phyloP scores from a whole-genome alignment of 2,329 filamentous ascomycete species.

The Balansia obtecta region DNA sequence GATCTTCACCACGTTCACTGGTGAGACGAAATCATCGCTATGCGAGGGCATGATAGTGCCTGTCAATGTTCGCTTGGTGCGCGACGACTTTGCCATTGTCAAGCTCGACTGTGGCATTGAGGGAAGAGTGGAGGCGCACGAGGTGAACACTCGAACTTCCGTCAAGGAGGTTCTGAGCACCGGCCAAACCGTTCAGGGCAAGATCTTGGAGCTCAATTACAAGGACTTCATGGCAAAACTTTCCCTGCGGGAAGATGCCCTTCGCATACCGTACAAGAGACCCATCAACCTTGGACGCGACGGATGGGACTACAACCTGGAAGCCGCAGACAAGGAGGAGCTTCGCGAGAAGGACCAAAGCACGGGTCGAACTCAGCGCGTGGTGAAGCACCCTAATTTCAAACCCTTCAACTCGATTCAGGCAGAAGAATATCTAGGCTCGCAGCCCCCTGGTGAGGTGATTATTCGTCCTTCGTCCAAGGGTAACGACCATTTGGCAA shows the following conservation, averaged over 20 bases:
- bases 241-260: constrained; percentile 68
- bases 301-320: constrained; percentile 79
- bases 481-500: constrained; percentile 84
- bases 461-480: constrained; percentile 94
- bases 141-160: constrained; percentile 62
- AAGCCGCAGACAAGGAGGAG: constrained; percentile 70
- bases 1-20: constrained; percentile 92
- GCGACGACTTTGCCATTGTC: constrained; percentile 85
- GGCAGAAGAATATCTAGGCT: constrained; percentile 85
- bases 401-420: constrained; percentile 83
- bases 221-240: constrained; percentile 76
- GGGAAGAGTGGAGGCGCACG: constrained; percentile 70
- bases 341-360: constrained; percentile 76
- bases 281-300: constrained; percentile 59
- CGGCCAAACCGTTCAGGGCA: constrained; percentile 79
- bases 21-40: constrained; percentile 76
- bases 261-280: constrained; percentile 60
- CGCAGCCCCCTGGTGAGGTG: constrained; percentile 74
- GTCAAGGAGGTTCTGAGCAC: constrained; percentile 62
- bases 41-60: constrained; percentile 86
- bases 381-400: constrained; percentile 97
- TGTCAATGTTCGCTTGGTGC: constrained; percentile 75
- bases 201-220: constrained; percentile 77
- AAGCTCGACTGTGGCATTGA: constrained; percentile 92
- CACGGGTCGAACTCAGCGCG: constrained; percentile 76